A percentile compares a stretch with the other conserved stretches of the same genome.
These are phyloP conservation scores for Lasiodiplodia sp. DNA, from an alignment of 2,329 filamentous ascomycete genomes.

Conservation along the genomic window DNA sequence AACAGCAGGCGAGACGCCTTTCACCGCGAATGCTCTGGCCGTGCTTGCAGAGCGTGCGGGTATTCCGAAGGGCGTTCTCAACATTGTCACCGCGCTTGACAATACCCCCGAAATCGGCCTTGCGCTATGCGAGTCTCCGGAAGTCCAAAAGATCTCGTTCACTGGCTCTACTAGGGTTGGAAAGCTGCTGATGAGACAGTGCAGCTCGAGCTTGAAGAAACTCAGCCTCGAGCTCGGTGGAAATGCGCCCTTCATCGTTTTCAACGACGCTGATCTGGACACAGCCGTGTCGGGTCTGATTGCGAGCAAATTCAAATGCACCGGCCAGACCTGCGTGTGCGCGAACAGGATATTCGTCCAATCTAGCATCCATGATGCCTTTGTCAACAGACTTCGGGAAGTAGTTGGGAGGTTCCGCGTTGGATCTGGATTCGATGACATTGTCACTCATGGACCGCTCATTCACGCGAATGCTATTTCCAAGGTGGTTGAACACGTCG, in stretches of 20 bases:
- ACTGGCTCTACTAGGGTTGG: slow-evolving; percentile 50
- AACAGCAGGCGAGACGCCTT: slow-evolving; percentile 50
- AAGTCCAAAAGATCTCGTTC: slow-evolving; percentile 50
- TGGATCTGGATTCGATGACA: slow-evolving; percentile 62
- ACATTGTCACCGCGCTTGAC: slow-evolving; percentile 45
- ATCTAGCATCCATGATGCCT: slow-evolving; percentile 46
- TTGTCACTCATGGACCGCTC: slow-evolving; percentile 51
- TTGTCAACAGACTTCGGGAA: slow-evolving; percentile 53
- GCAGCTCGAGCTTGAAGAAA: slow-evolving; percentile 51
- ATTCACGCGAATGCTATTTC: slow-evolving; percentile 63
- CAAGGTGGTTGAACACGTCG: slow-evolving; percentile 66
- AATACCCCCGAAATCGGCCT: slow-evolving; percentile 36
- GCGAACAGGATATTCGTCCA: slow-evolving; percentile 48
- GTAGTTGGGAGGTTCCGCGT: slow-evolving; percentile 64
- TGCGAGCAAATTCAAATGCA: slow-evolving; percentile 60
- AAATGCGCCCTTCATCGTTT: slow-evolving; percentile 53
- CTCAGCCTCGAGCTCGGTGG: slow-evolving; percentile 54
- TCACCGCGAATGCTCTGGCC: slow-evolving; percentile 46
- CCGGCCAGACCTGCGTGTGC: slow-evolving; percentile 48
- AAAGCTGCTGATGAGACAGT: slow-evolving; percentile 50
- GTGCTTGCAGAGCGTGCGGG: slow-evolving; percentile 48
- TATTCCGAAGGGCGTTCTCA: slow-evolving; percentile 51
- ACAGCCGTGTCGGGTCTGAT: slow-evolving; percentile 50
- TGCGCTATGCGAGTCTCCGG: slow-evolving; percentile 43
- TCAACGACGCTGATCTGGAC: slow-evolving; percentile 53